These are phyloP conservation scores for Eragrostis nindensis DNA, from an alignment of 176 grass and related monocot species.

Conservation along the genomic window DNA sequence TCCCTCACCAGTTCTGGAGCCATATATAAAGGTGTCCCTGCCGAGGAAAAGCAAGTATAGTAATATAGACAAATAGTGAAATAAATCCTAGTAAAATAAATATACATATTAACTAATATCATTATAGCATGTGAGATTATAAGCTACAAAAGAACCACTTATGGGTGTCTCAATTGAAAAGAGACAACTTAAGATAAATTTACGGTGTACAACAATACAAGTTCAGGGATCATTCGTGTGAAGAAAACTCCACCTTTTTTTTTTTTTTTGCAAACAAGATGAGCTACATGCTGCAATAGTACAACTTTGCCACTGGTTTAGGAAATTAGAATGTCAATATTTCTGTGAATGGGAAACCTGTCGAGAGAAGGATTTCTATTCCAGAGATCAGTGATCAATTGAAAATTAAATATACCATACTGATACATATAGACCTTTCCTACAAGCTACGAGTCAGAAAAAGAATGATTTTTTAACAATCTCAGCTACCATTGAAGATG, in stretches of 20 bases:
- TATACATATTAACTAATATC: neutral
- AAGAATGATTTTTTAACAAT: slow-evolving; percentile 10
- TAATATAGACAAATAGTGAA: slow-evolving; percentile 26
- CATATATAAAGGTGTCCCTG: slow-evolving; percentile 99
- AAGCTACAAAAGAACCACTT: slow-evolving; percentile 8
- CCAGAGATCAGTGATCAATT: neutral
- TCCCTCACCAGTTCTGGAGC: slow-evolving; percentile 97
- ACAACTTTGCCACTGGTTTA: neutral
- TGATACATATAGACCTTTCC: neutral
- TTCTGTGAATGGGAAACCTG: neutral
- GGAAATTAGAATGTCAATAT: neutral
- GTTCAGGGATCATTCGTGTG: slow-evolving; percentile 2
- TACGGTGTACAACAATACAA: neutral
- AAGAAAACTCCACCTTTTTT: no score
- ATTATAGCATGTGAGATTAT: slow-evolving; percentile 1
- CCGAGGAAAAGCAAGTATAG: slow-evolving; percentile 30
- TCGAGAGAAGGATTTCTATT: neutral
- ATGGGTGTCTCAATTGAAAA: slow-evolving; percentile 15
- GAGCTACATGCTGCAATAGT: neutral
- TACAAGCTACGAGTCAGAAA: slow-evolving; percentile 15
- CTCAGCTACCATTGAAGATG: slow-evolving; percentile 8
- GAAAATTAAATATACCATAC: slow-evolving; percentile 21
- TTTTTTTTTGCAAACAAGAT: no score
- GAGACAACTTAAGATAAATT: neutral
- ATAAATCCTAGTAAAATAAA: neutral